Evolutionary conservation across 148 eudicot species (phyloP), one percentile per base, ranked within the genome.

Genomic region (Chenopodium suecicum): DNA sequence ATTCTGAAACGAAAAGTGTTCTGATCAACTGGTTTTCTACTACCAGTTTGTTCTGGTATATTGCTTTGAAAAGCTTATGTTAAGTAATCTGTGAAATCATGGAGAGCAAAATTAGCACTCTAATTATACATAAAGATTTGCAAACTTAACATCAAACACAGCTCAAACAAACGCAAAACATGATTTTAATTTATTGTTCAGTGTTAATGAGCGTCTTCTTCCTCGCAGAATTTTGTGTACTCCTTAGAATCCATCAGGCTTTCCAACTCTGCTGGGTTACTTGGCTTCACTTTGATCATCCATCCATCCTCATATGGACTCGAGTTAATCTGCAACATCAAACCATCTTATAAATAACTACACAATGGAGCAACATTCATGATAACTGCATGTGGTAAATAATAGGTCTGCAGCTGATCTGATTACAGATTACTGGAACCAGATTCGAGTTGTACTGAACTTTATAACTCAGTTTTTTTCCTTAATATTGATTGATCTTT

Each of bases 261-360:
- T 25, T 87, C 97, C 83, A 94, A 76, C 80, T 96, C 99, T 78
- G 92, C 87, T 41, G 97, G 91, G 63, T 89, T 87, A 69, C 89
- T 90, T 11, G 99, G 97, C 83, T 96, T 96, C 87, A 96, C 89
- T 89, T 96, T 94, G 81, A 96, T 94, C 98, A 96, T 96, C 99
- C 99, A 96, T 68, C 99, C 99, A 2, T 89, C 95, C 81, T 90
- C 97, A 77, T 96, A 96, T 23, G 99, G 99, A 86, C 97, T 92
- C 11, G 91, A 70, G 78, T 96, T 96, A 74, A 96, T 84, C 98
- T 96, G 86, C 86, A 89, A 83, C 23, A 37, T 7, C 4, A 4
- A 44, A 84, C 22, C 63, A 78, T 29, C 52, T 70, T 60, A 56
- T 56, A 16, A 58, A 44, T 52, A 46, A 13, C 2, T 25, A 78